phyloP scores from a whole-genome alignment of 306 rosid species.

The Castanospermum australe region DNA sequence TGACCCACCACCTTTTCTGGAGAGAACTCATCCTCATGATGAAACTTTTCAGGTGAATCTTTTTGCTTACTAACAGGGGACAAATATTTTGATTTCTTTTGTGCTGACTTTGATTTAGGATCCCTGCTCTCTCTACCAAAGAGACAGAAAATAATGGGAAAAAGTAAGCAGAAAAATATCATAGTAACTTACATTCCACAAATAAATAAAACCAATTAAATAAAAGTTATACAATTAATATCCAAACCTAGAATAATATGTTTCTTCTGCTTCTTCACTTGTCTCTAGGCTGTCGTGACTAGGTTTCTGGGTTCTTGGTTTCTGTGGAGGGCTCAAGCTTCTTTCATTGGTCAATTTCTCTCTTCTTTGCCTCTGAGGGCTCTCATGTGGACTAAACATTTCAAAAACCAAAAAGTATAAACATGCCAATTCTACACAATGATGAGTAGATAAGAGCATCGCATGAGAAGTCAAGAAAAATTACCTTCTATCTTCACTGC shows the following conservation, averaged over 20 bases:
- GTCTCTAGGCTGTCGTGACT: constrained; percentile 39
- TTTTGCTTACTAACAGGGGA: constrained; percentile 43
- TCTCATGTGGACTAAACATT: constrained; percentile 45
- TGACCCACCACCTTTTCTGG: constrained; percentile 46
- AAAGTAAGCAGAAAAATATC: not conserved
- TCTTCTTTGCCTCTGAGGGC: constrained; percentile 42
- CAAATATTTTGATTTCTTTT: constrained; percentile 41
- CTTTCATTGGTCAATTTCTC: constrained; percentile 42
- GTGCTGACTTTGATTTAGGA: constrained; percentile 42
- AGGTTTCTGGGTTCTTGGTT: constrained; percentile 50
- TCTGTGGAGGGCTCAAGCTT: constrained; percentile 54
- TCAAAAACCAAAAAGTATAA: constrained; percentile 17
- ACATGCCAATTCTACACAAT: constrained; percentile 8
- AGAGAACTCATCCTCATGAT: constrained; percentile 40
- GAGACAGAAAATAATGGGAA: not conserved
- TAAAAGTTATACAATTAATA: constrained; percentile 2
- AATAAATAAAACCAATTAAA: not conserved
- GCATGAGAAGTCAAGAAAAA: constrained; percentile 6
- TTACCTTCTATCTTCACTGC: constrained; percentile 60
- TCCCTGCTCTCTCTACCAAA: constrained; percentile 49
- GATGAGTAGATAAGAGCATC: not conserved
- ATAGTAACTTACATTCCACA: not conserved
- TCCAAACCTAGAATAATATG: constrained; percentile 41
- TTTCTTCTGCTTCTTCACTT: constrained; percentile 53
- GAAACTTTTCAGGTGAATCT: constrained; percentile 43